Base-by-base conservation (phyloP, 345 rosid genomes). In the Isatis tinctoria region DNA sequence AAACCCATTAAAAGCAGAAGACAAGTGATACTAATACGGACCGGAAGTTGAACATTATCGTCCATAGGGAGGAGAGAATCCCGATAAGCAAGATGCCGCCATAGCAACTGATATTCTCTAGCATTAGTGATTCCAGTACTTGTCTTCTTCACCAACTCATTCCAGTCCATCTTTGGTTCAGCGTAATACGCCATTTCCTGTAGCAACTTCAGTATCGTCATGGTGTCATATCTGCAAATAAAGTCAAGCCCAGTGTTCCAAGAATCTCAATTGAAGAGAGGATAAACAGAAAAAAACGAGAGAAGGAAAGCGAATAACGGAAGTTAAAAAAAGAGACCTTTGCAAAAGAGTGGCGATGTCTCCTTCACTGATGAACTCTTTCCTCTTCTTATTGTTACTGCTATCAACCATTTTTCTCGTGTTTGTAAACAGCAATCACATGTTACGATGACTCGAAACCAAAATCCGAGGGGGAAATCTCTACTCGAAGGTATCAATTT, bases 61-160 rank as follows among this genome's bases (percentile, higher is more conserved):
- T 84, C 93, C 14, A 81, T 74, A 20, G 87, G 90, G 5, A 60
- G 66, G 66, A 95, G 80, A 8, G 77, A 10, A 6, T 83, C 74
- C 1, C 84, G 74, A 80, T 95, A 95, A 17, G 99, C 97, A 77
- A 95, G 83, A 79, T 95, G 97, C 40, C 99, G 83, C 99, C 99
- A 95, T 16, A 95, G 77, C 91, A 90, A 84, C 80, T 84, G 97
- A 74, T 84, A 89, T 65, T 91, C 97, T 72, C 92, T 83, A 32
- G 87, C 85, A 80, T 64, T 85, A 13, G 92, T 79, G 62, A 91
- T 91, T 43, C 95, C 95, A 44, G 91, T 91, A 24, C 82, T 73
- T 3, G 88, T 82, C 74, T 77, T 88, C 80, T 84, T 85, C 56
- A 85, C 90, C 76, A 91, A 45, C 67, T 78, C 86, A 51, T 86